Evolutionary conservation across 441 rosid species (phyloP).

Genomic region (Pelargonium australe): DNA sequence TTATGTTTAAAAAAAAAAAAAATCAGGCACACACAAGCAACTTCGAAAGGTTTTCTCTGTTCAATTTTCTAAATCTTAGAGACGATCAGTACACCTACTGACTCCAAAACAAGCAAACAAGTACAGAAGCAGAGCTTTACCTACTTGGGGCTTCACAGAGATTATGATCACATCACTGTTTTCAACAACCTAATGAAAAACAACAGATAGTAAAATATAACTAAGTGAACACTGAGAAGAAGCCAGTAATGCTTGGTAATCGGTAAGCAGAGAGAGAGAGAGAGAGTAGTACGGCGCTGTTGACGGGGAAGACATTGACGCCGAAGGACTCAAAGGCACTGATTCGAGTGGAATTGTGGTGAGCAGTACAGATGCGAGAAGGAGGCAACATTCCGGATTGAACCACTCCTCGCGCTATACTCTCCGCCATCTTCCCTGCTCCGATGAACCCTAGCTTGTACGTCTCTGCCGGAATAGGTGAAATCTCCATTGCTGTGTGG

Average conservation of each 20-base stretch:
- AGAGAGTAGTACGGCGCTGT: constrained; percentile 38
- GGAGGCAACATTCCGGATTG: constrained; percentile 66
- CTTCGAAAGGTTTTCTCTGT: neutral
- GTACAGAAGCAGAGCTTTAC: constrained; percentile 27
- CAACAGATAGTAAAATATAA: neutral
- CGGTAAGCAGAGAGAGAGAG: constrained; percentile 1
- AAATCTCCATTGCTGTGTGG: constrained; percentile 33
- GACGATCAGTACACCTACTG: neutral
- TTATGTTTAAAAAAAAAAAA: no score
- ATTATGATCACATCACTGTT: constrained; percentile 71
- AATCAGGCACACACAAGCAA: neutral
- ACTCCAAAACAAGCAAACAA: neutral
- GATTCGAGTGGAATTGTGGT: constrained; percentile 52
- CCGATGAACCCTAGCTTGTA: constrained; percentile 78
- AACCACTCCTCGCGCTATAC: constrained; percentile 77
- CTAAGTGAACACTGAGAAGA: neutral
- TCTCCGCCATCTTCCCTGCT: constrained; percentile 94
- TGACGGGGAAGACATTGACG: constrained; percentile 41
- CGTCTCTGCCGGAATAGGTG: constrained; percentile 42
- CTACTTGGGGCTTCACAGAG: constrained; percentile 90
- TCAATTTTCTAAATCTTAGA: neutral
- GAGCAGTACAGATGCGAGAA: constrained; percentile 58
- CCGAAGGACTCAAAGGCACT: constrained; percentile 63
- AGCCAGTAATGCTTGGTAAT: neutral
- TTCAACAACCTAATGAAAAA: constrained; percentile 55